Percentiles rank a stretch among this genome's conserved stretches.
These are phyloP conservation scores for Globisporangium iwayamae DNA, from an alignment of 352 stramenopile genomes.

Conservation along the genomic window DNA sequence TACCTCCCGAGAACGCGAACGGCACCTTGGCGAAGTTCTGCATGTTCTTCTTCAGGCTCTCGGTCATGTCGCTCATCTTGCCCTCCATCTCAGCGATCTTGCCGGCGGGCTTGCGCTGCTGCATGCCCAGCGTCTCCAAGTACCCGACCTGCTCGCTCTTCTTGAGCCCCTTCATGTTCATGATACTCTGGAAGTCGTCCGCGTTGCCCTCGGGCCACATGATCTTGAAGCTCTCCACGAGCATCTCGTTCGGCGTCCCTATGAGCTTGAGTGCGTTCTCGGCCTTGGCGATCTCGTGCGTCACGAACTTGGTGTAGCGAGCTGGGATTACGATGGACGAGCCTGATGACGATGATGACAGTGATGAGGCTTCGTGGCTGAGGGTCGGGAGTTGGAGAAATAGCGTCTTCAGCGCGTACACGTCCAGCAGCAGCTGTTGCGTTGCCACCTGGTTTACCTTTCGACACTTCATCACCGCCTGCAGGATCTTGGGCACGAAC, in stretches of 20 bases:
- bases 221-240: slow-evolving; percentile 96
- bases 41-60: slow-evolving; percentile 85
- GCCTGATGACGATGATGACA: slow-evolving; percentile 36
- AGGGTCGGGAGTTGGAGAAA: slow-evolving; percentile 93
- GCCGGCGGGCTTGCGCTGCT: slow-evolving; percentile 50
- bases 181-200: slow-evolving; percentile 92
- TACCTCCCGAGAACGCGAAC: slow-evolving; percentile 47
- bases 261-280: slow-evolving; percentile 98
- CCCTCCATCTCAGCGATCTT: slow-evolving; percentile 82
- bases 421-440: slow-evolving; percentile 98
- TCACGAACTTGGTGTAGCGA: slow-evolving; percentile 97
- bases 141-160: slow-evolving; percentile 67
- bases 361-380: slow-evolving; percentile 41
- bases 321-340: slow-evolving; percentile 64
- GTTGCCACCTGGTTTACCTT: slow-evolving; percentile 95
- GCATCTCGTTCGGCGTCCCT: slow-evolving; percentile 92
- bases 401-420: slow-evolving; percentile 97
- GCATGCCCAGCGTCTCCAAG: slow-evolving; percentile 57
- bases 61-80: slow-evolving; percentile 87
- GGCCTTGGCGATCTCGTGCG: slow-evolving; percentile 93
- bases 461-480: slow-evolving; percentile 87
- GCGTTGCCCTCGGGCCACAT: slow-evolving; percentile 94
- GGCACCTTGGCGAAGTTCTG: slow-evolving; percentile 80
- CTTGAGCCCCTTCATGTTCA: slow-evolving; percentile 93
- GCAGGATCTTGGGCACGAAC: slow-evolving; percentile 90